Conservation (phyloP, 75 land plant genomes). For the Chamaecyparis obtusa region DNA sequence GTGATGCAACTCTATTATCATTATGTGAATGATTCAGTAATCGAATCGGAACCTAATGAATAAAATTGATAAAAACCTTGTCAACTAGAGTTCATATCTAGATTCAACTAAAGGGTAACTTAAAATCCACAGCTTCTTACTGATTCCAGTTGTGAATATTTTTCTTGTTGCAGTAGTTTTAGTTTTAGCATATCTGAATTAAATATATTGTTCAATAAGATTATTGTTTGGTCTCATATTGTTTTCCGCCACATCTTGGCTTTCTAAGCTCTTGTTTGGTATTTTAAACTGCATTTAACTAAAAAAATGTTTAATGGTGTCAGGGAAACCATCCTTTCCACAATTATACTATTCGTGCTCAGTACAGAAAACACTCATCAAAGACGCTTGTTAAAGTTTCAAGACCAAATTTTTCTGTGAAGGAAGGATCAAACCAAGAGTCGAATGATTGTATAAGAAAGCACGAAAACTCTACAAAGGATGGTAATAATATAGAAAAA, state of each 20-base stretch:
- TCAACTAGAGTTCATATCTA: not conserved
- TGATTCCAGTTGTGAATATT: not conserved
- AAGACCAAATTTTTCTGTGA: conserved; percentile 15
- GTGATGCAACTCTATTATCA: not conserved
- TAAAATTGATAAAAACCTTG: not conserved
- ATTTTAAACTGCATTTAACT: not conserved
- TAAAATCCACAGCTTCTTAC: not conserved
- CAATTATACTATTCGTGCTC: conserved; percentile 86
- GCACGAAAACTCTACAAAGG: not conserved
- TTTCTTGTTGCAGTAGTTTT: not conserved
- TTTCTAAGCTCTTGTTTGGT: conserved; percentile 13
- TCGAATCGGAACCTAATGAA: not conserved
- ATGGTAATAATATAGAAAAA: not conserved
- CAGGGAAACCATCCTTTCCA: conserved; percentile 97
- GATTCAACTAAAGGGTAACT: not conserved
- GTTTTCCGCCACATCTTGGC: not conserved
- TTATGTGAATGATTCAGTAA: not conserved
- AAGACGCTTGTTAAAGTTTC: conserved; percentile 1
- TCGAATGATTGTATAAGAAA: conserved; percentile 8
- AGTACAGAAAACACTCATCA: conserved; percentile 54
- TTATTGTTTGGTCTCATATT: not conserved
- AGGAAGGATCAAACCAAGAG: conserved; percentile 7
- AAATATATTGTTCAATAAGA: not conserved
- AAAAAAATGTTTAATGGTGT: not conserved
- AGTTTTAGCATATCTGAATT: not conserved